phyloP scores from a whole-genome alignment of 306 rosid species.

The Ormosia emarginata region DNA sequence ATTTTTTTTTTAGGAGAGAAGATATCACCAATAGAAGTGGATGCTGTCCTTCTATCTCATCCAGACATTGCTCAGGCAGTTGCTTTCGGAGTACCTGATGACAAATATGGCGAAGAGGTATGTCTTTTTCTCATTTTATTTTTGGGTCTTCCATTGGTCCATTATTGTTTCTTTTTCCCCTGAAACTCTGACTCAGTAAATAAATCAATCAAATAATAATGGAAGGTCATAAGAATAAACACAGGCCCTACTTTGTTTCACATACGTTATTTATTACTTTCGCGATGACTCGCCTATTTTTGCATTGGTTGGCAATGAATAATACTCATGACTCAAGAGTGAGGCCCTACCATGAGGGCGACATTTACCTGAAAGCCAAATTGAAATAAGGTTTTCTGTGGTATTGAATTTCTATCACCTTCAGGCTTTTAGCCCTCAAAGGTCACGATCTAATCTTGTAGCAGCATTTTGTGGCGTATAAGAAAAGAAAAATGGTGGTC shows the following conservation, averaged over 20 bases:
- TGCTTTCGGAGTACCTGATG: slow-evolving; percentile 85
- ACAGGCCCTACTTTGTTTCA: not conserved
- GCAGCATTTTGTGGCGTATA: slow-evolving; percentile 20
- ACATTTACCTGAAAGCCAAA: slow-evolving; percentile 3
- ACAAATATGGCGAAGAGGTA: slow-evolving; percentile 94
- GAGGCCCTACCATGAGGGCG: slow-evolving; percentile 15
- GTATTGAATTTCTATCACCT: not conserved
- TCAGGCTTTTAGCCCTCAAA: not conserved
- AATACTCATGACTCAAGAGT: not conserved
- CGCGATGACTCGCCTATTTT: not conserved
- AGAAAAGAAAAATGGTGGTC: no score
- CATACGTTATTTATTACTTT: not conserved
- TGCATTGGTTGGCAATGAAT: not conserved
- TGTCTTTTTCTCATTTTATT: not conserved
- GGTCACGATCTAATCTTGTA: not conserved
- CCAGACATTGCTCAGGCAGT: slow-evolving; percentile 75
- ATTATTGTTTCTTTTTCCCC: not conserved
- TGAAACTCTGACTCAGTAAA: not conserved
- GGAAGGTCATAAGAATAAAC: not conserved
- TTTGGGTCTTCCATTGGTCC: not conserved
- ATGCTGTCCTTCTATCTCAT: slow-evolving; percentile 69
- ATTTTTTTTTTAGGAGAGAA: slow-evolving; percentile 61
- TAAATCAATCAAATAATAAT: not conserved
- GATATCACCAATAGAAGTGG: slow-evolving; percentile 94
- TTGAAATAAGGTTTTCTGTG: not conserved